Percentiles rank a stretch among this genome's conserved stretches.
Conservation (phyloP, 2,329 filamentous ascomycete genomes). For the Davidsoniella australis region DNA sequence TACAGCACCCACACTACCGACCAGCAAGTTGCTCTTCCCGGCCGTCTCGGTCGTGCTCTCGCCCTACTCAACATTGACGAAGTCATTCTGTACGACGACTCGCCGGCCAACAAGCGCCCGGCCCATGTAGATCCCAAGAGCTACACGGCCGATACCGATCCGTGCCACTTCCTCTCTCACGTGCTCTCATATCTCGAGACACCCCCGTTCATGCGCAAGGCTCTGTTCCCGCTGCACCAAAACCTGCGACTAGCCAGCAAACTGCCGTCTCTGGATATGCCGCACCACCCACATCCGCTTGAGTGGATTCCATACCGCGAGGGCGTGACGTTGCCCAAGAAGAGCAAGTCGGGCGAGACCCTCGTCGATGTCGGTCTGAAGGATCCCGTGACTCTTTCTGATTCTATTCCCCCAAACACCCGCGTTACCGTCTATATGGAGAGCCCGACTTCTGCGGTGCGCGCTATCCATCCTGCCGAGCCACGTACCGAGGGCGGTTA, state of each 20-base stretch:
- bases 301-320: slow-evolving; percentile 72
- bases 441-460: slow-evolving; percentile 29
- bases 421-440: slow-evolving; percentile 57
- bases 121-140: slow-evolving; percentile 31
- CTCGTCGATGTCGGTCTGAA: slow-evolving; percentile 41
- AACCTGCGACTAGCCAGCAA: slow-evolving; percentile 59
- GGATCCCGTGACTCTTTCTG: slow-evolving; percentile 36
- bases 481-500: slow-evolving; percentile 64
- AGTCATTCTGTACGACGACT: slow-evolving; percentile 66
- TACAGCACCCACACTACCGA: slow-evolving; percentile 53
- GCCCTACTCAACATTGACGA: slow-evolving; percentile 77
- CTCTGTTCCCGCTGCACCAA: slow-evolving; percentile 61
- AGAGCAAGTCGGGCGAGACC: slow-evolving; percentile 29
- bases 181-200: slow-evolving; percentile 69
- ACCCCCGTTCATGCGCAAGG: slow-evolving; percentile 62
- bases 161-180: slow-evolving; percentile 64
- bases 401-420: slow-evolving; percentile 49
- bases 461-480: slow-evolving; percentile 40
- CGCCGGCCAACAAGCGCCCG: slow-evolving; percentile 28
- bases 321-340: slow-evolving; percentile 41
- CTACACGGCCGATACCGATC: slow-evolving; percentile 56
- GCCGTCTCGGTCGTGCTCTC: slow-evolving; percentile 62
- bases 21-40: slow-evolving; percentile 55
- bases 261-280: slow-evolving; percentile 66
- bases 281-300: slow-evolving; percentile 58